These are phyloP conservation scores for Cryptococcus depauperatus DNA, from an alignment of 1,284 basidiomycete species.

Conservation along the genomic window DNA sequence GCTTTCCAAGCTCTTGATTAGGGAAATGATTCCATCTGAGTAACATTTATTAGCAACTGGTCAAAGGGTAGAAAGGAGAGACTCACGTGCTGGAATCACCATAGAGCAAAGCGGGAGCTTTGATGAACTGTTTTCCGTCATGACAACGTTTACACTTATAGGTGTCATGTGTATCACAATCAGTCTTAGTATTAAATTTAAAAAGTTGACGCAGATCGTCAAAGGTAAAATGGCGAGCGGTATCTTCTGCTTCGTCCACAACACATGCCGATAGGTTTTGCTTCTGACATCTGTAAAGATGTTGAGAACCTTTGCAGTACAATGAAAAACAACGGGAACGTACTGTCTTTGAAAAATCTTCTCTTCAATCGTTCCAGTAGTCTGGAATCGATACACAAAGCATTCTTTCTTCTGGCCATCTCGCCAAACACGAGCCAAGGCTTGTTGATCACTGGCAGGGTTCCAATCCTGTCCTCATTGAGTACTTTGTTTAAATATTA, in stretches of 20 bases:
- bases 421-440: conserved; percentile 96
- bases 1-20: conserved; percentile 74
- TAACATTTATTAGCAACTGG: background rate
- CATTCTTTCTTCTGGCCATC: conserved; percentile 99
- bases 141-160: conserved; percentile 97
- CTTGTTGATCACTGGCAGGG: conserved; percentile 96
- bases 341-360: conserved; percentile 91
- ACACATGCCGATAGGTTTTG: conserved; percentile 95
- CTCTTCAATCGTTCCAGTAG: conserved; percentile 96
- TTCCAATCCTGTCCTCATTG: conserved; percentile 71
- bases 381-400: conserved; percentile 97
- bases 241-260: conserved; percentile 93
- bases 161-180: conserved; percentile 92
- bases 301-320: background rate
- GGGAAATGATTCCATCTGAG: conserved; percentile 94
- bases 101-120: conserved; percentile 79
- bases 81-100: conserved; percentile 96
- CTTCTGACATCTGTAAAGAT: conserved; percentile 63
- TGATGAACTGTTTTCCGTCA: conserved; percentile 73
- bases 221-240: conserved; percentile 88
- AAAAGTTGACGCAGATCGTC: conserved; percentile 88
- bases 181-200: conserved; percentile 77
- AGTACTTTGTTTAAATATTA: background rate
- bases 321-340: conserved; percentile 9
- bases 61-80: background rate